phyloP scores from a whole-genome alignment of 2,329 filamentous ascomycete genomes.

The Arthrobotrys musiformis region DNA sequence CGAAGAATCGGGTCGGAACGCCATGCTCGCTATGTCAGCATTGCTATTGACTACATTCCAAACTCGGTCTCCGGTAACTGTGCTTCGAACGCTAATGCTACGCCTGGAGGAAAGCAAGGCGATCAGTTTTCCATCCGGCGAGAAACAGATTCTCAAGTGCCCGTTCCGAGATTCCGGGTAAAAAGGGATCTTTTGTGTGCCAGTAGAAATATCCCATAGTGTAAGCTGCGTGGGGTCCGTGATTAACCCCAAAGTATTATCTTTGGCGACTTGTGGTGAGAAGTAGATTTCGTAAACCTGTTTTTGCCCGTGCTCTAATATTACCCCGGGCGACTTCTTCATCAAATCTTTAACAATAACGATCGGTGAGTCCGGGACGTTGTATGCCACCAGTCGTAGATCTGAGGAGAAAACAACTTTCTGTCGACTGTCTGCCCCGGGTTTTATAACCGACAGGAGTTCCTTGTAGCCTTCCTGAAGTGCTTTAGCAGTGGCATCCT shows the following conservation, averaged over 20 bases:
- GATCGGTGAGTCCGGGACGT: not conserved
- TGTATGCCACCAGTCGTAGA: not conserved
- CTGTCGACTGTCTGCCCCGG: not conserved
- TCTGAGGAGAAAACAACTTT: not conserved
- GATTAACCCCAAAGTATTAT: not conserved
- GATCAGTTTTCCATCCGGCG: not conserved
- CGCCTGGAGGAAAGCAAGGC: not conserved
- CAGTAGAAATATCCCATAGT: not conserved
- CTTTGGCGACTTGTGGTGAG: not conserved
- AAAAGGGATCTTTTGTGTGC: not conserved
- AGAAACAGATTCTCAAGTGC: not conserved
- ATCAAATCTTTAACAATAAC: slow-evolving; percentile 1
- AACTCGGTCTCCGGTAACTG: not conserved
- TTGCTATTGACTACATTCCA: not conserved
- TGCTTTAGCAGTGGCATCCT: not conserved
- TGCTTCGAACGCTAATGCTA: not conserved
- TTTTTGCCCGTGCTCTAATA: not conserved
- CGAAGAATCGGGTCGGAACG: not conserved
- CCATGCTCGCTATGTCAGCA: not conserved
- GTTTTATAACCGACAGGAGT: not conserved
- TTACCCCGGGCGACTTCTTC: not conserved
- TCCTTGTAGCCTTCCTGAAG: not conserved
- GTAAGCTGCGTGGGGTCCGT: not conserved
- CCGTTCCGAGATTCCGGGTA: not conserved
- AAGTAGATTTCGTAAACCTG: not conserved